Conservation (phyloP, 257 asterid genomes). For the Nicotiana noctiflora region DNA sequence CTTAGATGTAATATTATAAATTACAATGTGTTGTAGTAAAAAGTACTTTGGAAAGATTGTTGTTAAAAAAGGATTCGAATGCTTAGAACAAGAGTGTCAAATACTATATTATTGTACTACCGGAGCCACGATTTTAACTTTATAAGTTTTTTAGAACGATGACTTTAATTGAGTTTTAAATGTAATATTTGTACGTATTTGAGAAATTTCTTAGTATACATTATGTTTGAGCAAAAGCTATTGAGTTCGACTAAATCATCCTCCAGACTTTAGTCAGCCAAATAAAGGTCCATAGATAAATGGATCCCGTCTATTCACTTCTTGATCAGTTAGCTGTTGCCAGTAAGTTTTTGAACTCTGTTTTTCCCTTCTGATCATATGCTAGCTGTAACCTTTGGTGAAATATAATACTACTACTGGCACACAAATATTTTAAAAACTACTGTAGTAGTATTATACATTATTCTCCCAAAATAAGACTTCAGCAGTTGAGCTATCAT, state of each 20-base stretch:
- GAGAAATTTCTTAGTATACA: too few relatives aligned
- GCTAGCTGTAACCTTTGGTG: slow-evolving; percentile 6
- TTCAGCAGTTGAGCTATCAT: background rate
- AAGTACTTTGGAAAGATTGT: background rate
- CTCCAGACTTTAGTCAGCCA: too few relatives aligned
- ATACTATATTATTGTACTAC: background rate
- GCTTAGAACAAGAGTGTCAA: background rate
- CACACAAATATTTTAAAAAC: background rate
- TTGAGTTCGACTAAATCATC: too few relatives aligned
- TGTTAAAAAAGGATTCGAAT: background rate
- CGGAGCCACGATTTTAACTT: too few relatives aligned
- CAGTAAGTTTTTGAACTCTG: slow-evolving; percentile 4
- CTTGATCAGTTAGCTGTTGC: slow-evolving; percentile 2
- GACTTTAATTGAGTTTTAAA: too few relatives aligned
- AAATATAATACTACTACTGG: background rate
- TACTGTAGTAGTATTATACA: background rate
- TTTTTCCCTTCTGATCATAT: background rate
- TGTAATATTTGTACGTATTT: too few relatives aligned
- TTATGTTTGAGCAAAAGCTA: too few relatives aligned
- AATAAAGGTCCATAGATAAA: slow-evolving; percentile 1
- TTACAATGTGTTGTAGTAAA: background rate
- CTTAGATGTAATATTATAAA: background rate
- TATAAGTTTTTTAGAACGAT: too few relatives aligned
- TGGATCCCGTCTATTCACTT: background rate
- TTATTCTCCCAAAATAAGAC: background rate